Base-by-base conservation (phyloP, 1,284 basidiomycete genomes). In the Sanghuangporus sanghuang region DNA sequence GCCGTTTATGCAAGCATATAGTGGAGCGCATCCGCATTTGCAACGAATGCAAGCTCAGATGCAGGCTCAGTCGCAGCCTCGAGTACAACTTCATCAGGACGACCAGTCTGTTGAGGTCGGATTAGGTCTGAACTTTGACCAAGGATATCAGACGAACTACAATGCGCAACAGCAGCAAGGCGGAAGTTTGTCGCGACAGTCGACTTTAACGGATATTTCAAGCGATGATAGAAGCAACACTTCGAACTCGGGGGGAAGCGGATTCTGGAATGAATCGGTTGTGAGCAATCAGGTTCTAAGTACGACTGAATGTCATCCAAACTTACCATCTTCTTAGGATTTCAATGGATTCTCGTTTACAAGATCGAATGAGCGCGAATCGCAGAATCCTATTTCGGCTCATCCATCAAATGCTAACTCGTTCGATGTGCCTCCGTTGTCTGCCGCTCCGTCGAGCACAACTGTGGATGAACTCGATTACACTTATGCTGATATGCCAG, bases 391-490 rank as follows among this genome's bases (percentile, higher is more conserved):
- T 14, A 18, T 59, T 16, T 38, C 57, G 11, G 44, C 44, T 21
- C 44, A 49, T 21, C 16, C 57, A 11, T 12, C 57, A 18, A 21
- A 48, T 27, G 18, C 57, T 27, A 49, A 35, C 36, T 23, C 48
- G 12, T 49, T 50, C 44, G 44, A 48, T 23, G 44, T 36, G 12
- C 23, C 57, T 27, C 32, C 53, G 4, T 32, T 54, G 6, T 54
- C 53, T 7, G 12, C 53, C 14, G 57, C 27, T 16, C 57, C 57
- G 27, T 42, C 44, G 32, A 21, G 44, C 32, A 11, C 48, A 27
- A 35, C 23, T 23, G 57, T 35, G 14, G 57, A 59, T 32, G 53
- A 54, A 35, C 27, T 54, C 32, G 57, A 59, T 21, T 59, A 59
- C 44, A 40, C 48, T 23, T 59, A 46, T 27, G n/a, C 48, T 14